Evolutionary conservation across 2,329 filamentous ascomycete species (phyloP).

Genomic region (Bipolaris cookei): DNA sequence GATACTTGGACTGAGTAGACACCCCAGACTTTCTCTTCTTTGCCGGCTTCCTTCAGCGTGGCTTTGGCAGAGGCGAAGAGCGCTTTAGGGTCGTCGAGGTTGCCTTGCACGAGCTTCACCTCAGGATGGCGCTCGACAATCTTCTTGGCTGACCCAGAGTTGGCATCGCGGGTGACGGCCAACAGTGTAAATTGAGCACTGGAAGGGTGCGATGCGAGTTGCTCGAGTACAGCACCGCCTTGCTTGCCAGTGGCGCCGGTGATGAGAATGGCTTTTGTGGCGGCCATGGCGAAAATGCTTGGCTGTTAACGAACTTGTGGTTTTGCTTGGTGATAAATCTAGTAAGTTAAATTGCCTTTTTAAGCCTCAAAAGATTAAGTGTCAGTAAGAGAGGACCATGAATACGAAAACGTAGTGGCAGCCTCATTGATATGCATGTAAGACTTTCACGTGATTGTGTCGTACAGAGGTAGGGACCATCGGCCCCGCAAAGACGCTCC

Average conservation of each 20-base stretch:
- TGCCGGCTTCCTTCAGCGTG: constrained; percentile 42
- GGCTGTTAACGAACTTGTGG: constrained; percentile 7
- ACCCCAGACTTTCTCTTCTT: constrained; percentile 58
- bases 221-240: constrained; percentile 53
- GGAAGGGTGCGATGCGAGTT: constrained; percentile 48
- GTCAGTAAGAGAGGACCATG: background rate
- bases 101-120: constrained; percentile 64
- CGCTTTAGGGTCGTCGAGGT: constrained; percentile 58
- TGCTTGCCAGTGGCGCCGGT: constrained; percentile 57
- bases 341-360: background rate
- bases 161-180: constrained; percentile 65
- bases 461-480: background rate
- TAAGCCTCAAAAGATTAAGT: background rate
- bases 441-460: constrained; percentile 1
- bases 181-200: constrained; percentile 58
- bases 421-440: constrained; percentile 8
- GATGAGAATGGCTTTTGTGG: constrained; percentile 52
- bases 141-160: constrained; percentile 58
- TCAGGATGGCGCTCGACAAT: constrained; percentile 55
- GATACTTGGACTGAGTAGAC: constrained; percentile 68
- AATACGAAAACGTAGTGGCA: background rate
- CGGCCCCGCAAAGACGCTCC: constrained; percentile 16
- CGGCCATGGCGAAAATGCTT: constrained; percentile 31
- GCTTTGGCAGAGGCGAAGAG: constrained; percentile 58
- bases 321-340: constrained; percentile 5